Percentiles rank a stretch among this genome's conserved stretches.
phyloP scores from a whole-genome alignment of 2,329 filamentous ascomycete species.

The Aulographum hederae region DNA sequence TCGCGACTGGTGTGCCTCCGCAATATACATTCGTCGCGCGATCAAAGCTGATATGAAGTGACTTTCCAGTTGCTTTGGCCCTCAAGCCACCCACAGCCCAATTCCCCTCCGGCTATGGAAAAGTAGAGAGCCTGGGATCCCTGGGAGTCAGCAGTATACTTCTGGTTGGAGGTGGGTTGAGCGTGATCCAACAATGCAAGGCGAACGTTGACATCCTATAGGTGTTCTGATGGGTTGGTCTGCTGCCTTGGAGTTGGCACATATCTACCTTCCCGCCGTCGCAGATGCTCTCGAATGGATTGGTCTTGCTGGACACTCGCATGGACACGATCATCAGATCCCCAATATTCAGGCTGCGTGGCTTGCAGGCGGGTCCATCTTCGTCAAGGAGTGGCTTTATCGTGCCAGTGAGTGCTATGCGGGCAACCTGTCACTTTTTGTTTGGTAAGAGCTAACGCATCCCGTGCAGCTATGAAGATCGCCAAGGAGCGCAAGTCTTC shows the following conservation, averaged over 20 bases:
- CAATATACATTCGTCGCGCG: no score
- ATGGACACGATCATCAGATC: constrained; percentile 24
- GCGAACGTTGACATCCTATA: no score
- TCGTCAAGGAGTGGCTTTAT: constrained; percentile 94
- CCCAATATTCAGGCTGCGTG: constrained; percentile 90
- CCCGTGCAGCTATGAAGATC: constrained; percentile 69
- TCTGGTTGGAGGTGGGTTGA: constrained; percentile 74
- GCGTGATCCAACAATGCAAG: no score
- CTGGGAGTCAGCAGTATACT: constrained; percentile 85
- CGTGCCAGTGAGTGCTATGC: constrained; percentile 49
- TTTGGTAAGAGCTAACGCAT: background rate
- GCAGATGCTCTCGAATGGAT: constrained; percentile 3
- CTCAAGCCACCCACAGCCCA: constrained; percentile 64
- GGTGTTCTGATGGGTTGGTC: constrained; percentile 69
- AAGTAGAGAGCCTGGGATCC: constrained; percentile 90
- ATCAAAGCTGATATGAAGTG: no score
- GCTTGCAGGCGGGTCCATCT: constrained; percentile 76
- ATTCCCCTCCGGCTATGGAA: constrained; percentile 87
- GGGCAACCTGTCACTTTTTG: background rate
- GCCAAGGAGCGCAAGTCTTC: constrained; percentile 88
- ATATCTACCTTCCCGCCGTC: constrained; percentile 11
- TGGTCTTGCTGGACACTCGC: constrained; percentile 31
- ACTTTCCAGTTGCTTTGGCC: constrained; percentile 91
- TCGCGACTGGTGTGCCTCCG: no score
- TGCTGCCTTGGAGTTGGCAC: constrained; percentile 39